Percentiles rank a stretch among this genome's conserved stretches.
These are phyloP conservation scores for Dimargaris verticillata DNA, from an alignment of 192 early-diverging fungal genomes.

Conservation along the genomic window DNA sequence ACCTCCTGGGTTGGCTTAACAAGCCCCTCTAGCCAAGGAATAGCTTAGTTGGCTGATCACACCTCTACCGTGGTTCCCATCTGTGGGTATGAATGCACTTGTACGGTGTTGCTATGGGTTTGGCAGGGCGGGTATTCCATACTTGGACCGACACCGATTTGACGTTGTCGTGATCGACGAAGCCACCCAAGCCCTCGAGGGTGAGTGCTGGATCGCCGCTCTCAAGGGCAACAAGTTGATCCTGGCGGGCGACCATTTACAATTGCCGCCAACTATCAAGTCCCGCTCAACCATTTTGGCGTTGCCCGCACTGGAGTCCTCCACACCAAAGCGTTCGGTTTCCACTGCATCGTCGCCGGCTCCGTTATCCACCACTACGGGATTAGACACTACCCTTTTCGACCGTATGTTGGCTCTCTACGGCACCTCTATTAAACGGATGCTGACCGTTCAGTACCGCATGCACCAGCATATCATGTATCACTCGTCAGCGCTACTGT, in stretches of 20 bases:
- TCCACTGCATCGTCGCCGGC: conserved; percentile 11
- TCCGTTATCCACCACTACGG: conserved; percentile 16
- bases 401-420: conserved; percentile 49
- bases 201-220: conserved; percentile 82
- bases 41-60: too few species aligned
- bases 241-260: conserved; percentile 79
- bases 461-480: conserved; percentile 72
- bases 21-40: too few species aligned
- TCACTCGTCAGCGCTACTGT: conserved; percentile 52
- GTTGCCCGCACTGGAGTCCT: conserved; percentile 14
- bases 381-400: conserved; percentile 49
- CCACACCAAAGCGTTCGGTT: conserved; percentile 14
- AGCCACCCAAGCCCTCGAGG: conserved; percentile 66
- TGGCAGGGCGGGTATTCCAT: conserved; percentile 15
- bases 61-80: too few species aligned
- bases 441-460: conserved; percentile 75
- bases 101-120: too few species aligned
- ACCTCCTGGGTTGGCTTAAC: too few species aligned
- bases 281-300: conserved; percentile 16
- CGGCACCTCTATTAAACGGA: conserved; percentile 37
- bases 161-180: conserved; percentile 84
- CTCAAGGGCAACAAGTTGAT: conserved; percentile 52
- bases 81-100: too few species aligned
- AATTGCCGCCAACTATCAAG: conserved; percentile 77
- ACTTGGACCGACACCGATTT: conserved; percentile 31